Evolutionary conservation across 176 grass and related monocot species (phyloP), one percentile per base, ranked within the genome.

Genomic region (Alloteropsis semialata): DNA sequence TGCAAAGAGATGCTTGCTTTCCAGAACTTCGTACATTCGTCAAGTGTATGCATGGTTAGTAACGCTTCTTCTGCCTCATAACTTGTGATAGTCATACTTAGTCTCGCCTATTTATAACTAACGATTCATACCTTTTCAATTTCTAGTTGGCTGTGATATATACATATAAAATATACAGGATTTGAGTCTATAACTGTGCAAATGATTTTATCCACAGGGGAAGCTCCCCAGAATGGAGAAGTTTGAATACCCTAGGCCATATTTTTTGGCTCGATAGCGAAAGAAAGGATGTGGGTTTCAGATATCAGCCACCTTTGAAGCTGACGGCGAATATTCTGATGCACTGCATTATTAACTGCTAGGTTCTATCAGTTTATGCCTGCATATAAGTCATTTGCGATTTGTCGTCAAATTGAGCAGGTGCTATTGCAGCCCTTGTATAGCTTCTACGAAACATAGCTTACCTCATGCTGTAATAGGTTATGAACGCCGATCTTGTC

Each of bases 41-140:
- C 48, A 95, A 86, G 85, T 93, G 86, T 75, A 95, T 98, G 92
- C 92, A 98, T 14, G 92, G 90, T 98, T 71, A 83, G 87, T 88
- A 65, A 9, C 27, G 37, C 5, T 18, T 50, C 14, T 62, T 10
- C 53, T 15, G 4, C 3, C 45, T 43, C 39, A 1, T 45, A 32
- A 80, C 49, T 27, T 10, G 10, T 43, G 5, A 11, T 33, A n/a
- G 10, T 43, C 68, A 32, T 58, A 56, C 77, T 49, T 15, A 46
- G 58, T 34, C 5, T 32, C 18, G 4, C 66, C 34, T 66, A 17
- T 10, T 2, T 22, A 54, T 32, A 46, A 36, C 25, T n/a, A n/a
- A n/a, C 2, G 4, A n/a, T 83, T 8, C 69, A 49, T 49, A 3
- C 22, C 17, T 10, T n/a, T 6, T 36, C 15, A 33, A 27, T 1